Conservation (phyloP, 23 red algal genomes). For the Cyanidioschyzon merolae region DNA sequence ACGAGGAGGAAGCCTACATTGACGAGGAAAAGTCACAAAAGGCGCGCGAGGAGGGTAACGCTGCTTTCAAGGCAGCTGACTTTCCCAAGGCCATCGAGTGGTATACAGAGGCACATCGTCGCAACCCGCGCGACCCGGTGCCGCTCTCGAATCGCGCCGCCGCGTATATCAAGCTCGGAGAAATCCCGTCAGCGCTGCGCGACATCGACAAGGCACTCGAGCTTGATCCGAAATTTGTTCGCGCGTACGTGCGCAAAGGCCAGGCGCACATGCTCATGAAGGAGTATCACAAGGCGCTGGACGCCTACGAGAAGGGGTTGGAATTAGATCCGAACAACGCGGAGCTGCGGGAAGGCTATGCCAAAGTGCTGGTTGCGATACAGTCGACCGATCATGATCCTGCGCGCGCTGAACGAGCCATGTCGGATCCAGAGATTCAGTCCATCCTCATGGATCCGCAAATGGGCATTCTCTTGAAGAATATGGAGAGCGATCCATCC, state of each 20-base stretch:
- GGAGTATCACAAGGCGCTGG: constrained; percentile 93
- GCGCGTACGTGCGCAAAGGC: constrained; percentile 89
- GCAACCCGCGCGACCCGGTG: constrained; percentile 80
- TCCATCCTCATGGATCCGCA: constrained; percentile 82
- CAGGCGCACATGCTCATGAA: constrained; percentile 94
- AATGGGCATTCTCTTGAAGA: constrained; percentile 58
- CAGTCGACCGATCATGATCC: constrained; percentile 68
- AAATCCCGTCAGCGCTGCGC: constrained; percentile 82
- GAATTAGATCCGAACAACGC: constrained; percentile 74
- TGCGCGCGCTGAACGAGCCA: constrained; percentile 67
- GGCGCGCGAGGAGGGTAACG: constrained; percentile 69
- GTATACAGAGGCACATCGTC: constrained; percentile 95
- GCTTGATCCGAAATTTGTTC: constrained; percentile 69
- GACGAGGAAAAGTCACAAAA: constrained; percentile 54
- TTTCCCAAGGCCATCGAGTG: constrained; percentile 81
- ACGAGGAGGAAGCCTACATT: constrained; percentile 72
- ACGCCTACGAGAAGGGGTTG: constrained; percentile 81
- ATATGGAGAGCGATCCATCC: constrained; percentile 67
- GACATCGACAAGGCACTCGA: constrained; percentile 79
- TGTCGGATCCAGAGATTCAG: constrained; percentile 98
- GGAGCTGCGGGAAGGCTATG: constrained; percentile 67
- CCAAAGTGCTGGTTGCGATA: constrained; percentile 57
- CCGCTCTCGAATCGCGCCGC: constrained; percentile 91
- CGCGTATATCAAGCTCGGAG: constrained; percentile 91
- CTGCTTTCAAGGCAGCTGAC: constrained; percentile 57